These are phyloP conservation scores for Delitschia confertaspora DNA, from an alignment of 495 filamentous ascomycete species.

Conservation along the genomic window DNA sequence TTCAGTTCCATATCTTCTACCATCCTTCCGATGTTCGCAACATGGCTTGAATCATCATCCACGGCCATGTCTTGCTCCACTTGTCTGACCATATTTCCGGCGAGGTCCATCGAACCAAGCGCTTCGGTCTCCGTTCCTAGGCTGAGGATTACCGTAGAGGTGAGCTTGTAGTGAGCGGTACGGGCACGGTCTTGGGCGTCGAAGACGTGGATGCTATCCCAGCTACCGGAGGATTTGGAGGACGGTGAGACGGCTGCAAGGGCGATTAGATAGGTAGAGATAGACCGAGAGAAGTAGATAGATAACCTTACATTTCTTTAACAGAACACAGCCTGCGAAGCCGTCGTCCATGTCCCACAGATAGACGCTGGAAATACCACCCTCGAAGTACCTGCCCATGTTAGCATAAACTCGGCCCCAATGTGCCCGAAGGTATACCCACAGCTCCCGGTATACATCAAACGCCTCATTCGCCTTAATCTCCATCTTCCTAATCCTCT, in stretches of 20 bases:
- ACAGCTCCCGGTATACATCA: conserved; percentile 89
- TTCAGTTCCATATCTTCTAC: conserved; percentile 99
- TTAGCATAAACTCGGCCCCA: conserved; percentile 5
- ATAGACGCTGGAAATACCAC: conserved; percentile 89
- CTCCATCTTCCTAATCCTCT: conserved; percentile 77
- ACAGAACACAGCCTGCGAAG: conserved; percentile 87
- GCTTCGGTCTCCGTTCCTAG: conserved; percentile 60
- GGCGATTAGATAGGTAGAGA: background rate
- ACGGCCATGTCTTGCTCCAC: conserved; percentile 83
- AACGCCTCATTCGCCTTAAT: conserved; percentile 89
- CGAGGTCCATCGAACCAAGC: conserved; percentile 85
- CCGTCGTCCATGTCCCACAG: conserved; percentile 99
- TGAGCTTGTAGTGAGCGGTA: conserved; percentile 92
- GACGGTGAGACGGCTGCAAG: conserved; percentile 52
- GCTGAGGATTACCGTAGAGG: conserved; percentile 89
- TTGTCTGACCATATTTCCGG: conserved; percentile 96
- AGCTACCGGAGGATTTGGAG: conserved; percentile 68
- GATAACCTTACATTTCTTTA: conserved; percentile 73
- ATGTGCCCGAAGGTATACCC: conserved; percentile 27
- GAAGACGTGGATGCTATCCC: conserved; percentile 99
- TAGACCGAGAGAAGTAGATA: background rate
- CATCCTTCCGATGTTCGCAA: conserved; percentile 83
- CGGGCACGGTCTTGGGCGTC: conserved; percentile 86
- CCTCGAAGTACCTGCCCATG: conserved; percentile 71
- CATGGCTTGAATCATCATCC: conserved; percentile 84